Percentiles rank a stretch among this genome's conserved stretches.
These are phyloP conservation scores for Hypoxylon sp. DNA, from an alignment of 2,329 filamentous ascomycete species.

Conservation along the genomic window DNA sequence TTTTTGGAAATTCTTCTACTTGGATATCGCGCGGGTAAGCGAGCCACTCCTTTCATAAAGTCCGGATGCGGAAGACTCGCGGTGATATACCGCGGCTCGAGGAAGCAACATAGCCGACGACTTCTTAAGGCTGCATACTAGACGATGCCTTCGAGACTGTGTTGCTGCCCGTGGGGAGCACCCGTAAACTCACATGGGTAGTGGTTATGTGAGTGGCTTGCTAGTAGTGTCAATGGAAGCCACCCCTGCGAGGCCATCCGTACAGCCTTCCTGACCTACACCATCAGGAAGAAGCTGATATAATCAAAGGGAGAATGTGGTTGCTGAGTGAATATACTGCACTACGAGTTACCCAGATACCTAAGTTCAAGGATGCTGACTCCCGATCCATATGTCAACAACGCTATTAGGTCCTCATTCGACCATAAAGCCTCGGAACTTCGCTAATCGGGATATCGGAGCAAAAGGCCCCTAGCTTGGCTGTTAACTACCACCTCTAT, in stretches of 20 bases:
- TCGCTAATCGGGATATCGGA: not conserved
- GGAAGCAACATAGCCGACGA: not conserved
- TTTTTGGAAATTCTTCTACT: conserved; percentile 17
- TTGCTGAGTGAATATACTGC: conserved; percentile 15
- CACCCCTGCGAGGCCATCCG: not conserved
- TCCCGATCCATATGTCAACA: conserved; percentile 9
- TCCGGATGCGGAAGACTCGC: conserved; percentile 27
- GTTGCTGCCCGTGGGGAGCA: conserved; percentile 23
- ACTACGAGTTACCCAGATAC: not conserved
- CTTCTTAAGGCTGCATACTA: not conserved
- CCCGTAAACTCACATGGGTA: conserved; percentile 27
- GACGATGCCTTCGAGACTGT: conserved; percentile 12
- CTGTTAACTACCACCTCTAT: not conserved
- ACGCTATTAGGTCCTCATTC: conserved; percentile 11
- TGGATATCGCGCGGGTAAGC: conserved; percentile 5
- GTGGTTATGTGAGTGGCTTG: conserved; percentile 15
- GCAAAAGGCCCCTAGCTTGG: conserved; percentile 7
- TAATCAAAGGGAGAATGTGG: conserved; percentile 14
- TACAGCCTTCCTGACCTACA: conserved; percentile 16
- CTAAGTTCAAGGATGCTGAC: not conserved
- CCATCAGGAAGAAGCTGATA: conserved; percentile 1
- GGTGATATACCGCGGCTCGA: conserved; percentile 24
- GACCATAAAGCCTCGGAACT: conserved; percentile 9
- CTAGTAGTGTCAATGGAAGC: conserved; percentile 4
- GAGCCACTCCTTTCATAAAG: conserved; percentile 10